Base-by-base conservation (phyloP, 805 yeast species). In the Jamesozyma rosinii region DNA sequence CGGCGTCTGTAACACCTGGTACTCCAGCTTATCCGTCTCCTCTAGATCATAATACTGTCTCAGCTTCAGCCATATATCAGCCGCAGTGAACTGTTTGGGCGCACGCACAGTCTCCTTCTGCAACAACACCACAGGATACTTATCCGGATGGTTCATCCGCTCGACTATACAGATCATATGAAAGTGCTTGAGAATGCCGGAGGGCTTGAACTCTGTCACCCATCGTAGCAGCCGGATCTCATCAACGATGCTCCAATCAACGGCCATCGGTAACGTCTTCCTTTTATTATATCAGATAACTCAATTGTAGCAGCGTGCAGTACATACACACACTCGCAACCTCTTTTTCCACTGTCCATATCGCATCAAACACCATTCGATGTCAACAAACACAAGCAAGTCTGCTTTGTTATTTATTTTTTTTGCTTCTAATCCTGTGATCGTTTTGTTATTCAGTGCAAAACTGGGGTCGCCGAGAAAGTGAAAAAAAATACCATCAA, bases 191-290 rank as follows among this genome's bases (percentile, higher is more conserved):
- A 66, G 54, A 27, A 58, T 55, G 1, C 94, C 94, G 0, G 79
- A 80, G 0, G 92, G 92, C 57, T 79, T 80, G 63, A 68, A 71
- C 52, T 74, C 78, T 49, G 86, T 76, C 1, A 81, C 68, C 40
- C 83, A 74, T 43, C 75, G 66, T 51, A 81, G 74, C 21, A 83
- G 68, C 47, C 70, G 68, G 29, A 77, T 75, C 54, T 83, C 89
- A 45, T 80, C 82, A 36, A 75, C 78, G 2, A 70, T 55, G 14
- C 69, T 64, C 90, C 92, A 83, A 42, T 59, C 57, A 14, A 51
- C 49, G 5, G 49, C 47, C 59, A 55, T 55, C 8, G 20, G 13
- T 24, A 24, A 24, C 11, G 11, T n/a, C n/a, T n/a, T n/a, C n/a
- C n/a, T n/a, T n/a, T n/a, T n/a, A n/a, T n/a, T n/a, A n/a, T n/a